Percentiles rank a stretch among this genome's conserved stretches.
Conservation (phyloP, 805 yeast species). For the Sugiyamaella valdiviana region DNA sequence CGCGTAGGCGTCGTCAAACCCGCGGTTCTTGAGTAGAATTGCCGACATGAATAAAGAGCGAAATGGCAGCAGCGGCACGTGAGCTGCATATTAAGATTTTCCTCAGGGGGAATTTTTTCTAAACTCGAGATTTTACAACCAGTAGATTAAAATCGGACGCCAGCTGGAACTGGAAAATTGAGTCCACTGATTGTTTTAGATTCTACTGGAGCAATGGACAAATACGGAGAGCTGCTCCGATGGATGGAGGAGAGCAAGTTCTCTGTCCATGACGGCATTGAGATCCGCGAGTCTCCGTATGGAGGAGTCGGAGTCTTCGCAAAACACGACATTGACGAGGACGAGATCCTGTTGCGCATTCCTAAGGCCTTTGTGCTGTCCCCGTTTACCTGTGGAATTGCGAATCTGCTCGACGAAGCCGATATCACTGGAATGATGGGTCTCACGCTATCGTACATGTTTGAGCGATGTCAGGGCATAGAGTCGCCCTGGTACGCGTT, state of each 20-base stretch:
- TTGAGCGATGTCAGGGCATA: conserved; percentile 55
- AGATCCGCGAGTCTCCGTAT: conserved; percentile 40
- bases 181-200: too few species aligned
- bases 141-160: too few species aligned
- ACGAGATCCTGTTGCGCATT: conserved; percentile 30
- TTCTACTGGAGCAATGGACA: not conserved
- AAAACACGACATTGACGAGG: conserved; percentile 34
- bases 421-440: conserved; percentile 59
- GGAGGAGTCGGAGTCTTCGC: conserved; percentile 80
- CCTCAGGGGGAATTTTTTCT: not conserved
- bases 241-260: conserved; percentile 57
- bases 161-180: too few species aligned
- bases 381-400: conserved; percentile 41
- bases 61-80: not conserved
- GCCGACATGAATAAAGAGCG: conserved; percentile 3
- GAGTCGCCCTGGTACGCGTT: conserved; percentile 77
- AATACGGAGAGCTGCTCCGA: conserved; percentile 29
- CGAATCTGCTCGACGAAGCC: conserved; percentile 60
- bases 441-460: conserved; percentile 61
- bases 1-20: conserved; percentile 53
- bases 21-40: conserved; percentile 38
- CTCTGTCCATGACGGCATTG: conserved; percentile 47
- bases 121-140: too few species aligned
- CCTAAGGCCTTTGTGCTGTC: conserved; percentile 32
- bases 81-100: not conserved